A percentile compares a stretch with the other conserved stretches of the same genome.
Evolutionary conservation across 176 grass and related monocot species (phyloP).

Genomic region (Carex parvula): DNA sequence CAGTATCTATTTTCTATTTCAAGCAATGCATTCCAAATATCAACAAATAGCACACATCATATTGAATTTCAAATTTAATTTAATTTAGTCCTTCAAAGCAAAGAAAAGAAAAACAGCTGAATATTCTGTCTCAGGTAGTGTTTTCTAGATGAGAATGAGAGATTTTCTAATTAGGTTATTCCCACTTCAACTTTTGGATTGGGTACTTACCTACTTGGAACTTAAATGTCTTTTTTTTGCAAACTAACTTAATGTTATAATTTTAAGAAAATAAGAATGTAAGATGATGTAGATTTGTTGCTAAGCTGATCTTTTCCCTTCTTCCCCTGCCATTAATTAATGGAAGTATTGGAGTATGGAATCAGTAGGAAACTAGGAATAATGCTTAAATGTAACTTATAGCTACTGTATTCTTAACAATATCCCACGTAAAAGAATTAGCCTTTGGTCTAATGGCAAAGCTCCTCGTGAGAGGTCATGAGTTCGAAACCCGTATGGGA

Average conservation of each 20-base stretch:
- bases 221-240: neutral
- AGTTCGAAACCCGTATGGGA: no score
- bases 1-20: constrained; percentile 7
- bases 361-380: neutral
- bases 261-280: neutral
- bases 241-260: neutral
- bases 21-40: neutral
- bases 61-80: neutral
- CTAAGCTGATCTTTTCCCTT: neutral
- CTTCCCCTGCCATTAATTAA: neutral
- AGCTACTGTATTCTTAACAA: neutral
- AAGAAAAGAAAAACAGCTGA: neutral
- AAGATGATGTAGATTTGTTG: neutral
- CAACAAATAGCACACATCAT: neutral
- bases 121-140: neutral
- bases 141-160: neutral
- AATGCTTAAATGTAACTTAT: neutral
- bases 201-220: neutral
- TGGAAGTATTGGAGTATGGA: neutral
- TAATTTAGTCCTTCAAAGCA: neutral
- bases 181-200: neutral
- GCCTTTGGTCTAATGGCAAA: no score
- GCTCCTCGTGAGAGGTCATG: no score
- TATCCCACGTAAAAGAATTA: neutral
- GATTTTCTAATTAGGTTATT: neutral